A percentile compares a stretch with the other conserved stretches of the same genome.
These are phyloP conservation scores for Inga laurina DNA, from an alignment of 306 rosid genomes.

Conservation along the genomic window DNA sequence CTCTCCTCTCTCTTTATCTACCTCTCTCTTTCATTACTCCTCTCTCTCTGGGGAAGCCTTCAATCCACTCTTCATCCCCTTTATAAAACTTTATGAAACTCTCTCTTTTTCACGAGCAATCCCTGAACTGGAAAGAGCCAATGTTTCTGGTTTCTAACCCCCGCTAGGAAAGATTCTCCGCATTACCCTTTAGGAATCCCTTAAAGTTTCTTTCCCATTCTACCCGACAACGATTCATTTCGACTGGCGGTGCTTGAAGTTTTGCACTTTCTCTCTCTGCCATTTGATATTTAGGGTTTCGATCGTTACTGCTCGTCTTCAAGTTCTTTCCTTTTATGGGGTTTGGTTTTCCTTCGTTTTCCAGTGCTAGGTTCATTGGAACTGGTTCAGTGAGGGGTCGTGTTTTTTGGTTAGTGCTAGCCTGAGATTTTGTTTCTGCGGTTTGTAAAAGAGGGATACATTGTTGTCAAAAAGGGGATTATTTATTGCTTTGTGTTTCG, in stretches of 20 bases:
- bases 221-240: neutral
- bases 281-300: conserved; percentile 42
- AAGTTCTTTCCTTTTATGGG: conserved; percentile 34
- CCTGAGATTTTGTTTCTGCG: conserved; percentile 28
- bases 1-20: neutral
- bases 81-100: conserved; percentile 42
- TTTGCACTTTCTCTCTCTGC: conserved; percentile 25
- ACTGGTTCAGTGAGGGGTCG: conserved; percentile 5
- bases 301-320: conserved; percentile 4
- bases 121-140: conserved; percentile 35
- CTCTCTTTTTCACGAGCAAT: conserved; percentile 64
- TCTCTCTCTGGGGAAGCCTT: neutral
- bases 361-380: conserved; percentile 23
- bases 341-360: conserved; percentile 7
- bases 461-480: conserved; percentile 52
- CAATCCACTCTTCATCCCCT: conserved; percentile 9
- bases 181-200: conserved; percentile 27
- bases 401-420: conserved; percentile 9
- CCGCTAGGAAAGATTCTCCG: conserved; percentile 43
- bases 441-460: conserved; percentile 41
- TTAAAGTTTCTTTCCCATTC: conserved; percentile 35
- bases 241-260: conserved; percentile 35
- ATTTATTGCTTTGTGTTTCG: conserved; percentile 36
- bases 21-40: neutral
- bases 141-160: conserved; percentile 27